Evolutionary conservation across 768 basidiomycete genomes (phyloP), one percentile per base, ranked within the genome.

Genomic region (Suillus hirtellus): DNA sequence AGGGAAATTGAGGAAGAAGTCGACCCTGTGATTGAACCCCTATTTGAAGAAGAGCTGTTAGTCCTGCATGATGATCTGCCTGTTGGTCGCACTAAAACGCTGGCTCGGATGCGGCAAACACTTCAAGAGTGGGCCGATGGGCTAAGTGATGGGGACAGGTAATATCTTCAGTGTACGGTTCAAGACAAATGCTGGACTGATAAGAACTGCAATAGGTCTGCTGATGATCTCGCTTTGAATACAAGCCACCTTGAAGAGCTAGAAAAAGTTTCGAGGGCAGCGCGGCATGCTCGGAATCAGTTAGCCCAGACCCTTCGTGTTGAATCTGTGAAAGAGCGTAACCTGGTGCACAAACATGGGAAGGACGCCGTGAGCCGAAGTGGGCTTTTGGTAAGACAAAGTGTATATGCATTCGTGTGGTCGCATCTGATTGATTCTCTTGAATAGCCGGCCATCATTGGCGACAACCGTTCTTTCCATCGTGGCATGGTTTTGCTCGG

Each of bases 61-160:
- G 44, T 64, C 61, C 44, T 64, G 60, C 71, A 66, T 37, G 71
- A 76, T 61, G 65, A 70, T 59, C 54, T 10, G 34, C 62, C 67
- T 15, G 63, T 69, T 61, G 74, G 74, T 15, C 86, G 79, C 59
- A 76, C 76, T 24, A 84, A 89, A 64, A 82, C 86, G 46, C 70
- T 93, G 50, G 73, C 76, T 42, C 85, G 80, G 59, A 83, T 93
- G 69, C 82, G 83, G 62, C 78, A 80, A 68, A 84, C 86, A 7
- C 79, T 92, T 11, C 78, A 78, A 55, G 83, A 86, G 60, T 77
- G 92, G 68, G 81, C 76, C 38, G 78, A 82, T 40, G 85, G 80
- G 56, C 71, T 91, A 65, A 81, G 81, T 46, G 87, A 85, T 35
- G 75, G 82, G 47, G 87, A 90, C 70, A 78, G 79, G 90, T 89